A percentile compares a stretch with the other conserved stretches of the same genome.
These are phyloP conservation scores for Adansonia gregorii DNA, from an alignment of 441 rosid genomes.

Conservation along the genomic window DNA sequence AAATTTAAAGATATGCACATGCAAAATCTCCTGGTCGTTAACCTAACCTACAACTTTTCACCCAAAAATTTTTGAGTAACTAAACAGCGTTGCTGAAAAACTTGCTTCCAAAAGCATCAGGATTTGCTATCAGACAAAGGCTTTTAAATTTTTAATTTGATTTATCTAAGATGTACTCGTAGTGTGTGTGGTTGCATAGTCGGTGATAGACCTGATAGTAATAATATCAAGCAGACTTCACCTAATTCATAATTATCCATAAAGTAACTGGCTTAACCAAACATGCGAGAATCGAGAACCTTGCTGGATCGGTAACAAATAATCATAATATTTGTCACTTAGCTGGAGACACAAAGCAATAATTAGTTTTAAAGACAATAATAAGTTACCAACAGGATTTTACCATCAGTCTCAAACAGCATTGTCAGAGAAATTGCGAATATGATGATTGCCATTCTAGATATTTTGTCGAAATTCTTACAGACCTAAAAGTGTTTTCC, in stretches of 20 bases:
- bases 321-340: slow-evolving; percentile 43
- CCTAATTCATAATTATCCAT: background rate
- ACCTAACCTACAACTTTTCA: background rate
- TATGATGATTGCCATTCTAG: no score
- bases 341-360: slow-evolving; percentile 50
- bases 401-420: no score
- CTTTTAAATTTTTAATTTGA: no score
- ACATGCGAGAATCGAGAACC: no score
- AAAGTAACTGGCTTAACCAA: no score
- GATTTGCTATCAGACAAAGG: background rate
- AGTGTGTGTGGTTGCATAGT: background rate
- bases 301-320: no score
- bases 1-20: background rate
- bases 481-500: background rate
- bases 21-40: background rate
- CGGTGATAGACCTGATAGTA: background rate
- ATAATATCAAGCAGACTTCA: background rate
- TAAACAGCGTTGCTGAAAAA: background rate
- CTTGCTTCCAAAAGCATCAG: background rate
- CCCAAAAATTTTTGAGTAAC: background rate
- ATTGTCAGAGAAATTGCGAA: no score
- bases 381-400: no score
- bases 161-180: no score
- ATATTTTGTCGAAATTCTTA: background rate
- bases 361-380: slow-evolving; percentile 8